Conservation (phyloP, 306 rosid species). For the Gastrolobium villosum region DNA sequence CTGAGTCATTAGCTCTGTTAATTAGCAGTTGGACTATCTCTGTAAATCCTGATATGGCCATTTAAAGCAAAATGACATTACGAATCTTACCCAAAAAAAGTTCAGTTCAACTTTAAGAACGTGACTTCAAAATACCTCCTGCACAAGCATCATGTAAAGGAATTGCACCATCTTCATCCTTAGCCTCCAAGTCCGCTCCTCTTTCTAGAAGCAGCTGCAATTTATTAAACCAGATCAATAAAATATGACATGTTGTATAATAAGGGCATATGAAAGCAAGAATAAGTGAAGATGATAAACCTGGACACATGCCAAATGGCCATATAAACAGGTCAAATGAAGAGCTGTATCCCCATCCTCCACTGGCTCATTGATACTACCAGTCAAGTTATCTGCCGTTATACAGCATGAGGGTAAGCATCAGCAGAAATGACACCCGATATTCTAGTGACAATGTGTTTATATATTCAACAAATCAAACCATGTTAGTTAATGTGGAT, state of each 20-base stretch:
- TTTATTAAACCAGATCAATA: constrained; percentile 34
- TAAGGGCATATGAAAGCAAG: neutral
- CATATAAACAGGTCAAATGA: constrained; percentile 91
- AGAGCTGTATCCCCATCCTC: constrained; percentile 97
- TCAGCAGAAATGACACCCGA: constrained; percentile 34
- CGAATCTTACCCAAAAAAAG: neutral
- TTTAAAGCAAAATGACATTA: constrained; percentile 12
- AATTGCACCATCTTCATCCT: constrained; percentile 90
- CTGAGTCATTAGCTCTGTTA: constrained; percentile 60
- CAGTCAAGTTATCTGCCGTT: constrained; percentile 71
- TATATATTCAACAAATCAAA: constrained; percentile 3
- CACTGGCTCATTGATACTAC: constrained; percentile 85
- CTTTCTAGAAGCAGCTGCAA: constrained; percentile 86
- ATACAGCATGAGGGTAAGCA: constrained; percentile 32
- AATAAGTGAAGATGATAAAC: constrained; percentile 47
- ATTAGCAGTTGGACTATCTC: constrained; percentile 83
- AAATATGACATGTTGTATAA: neutral
- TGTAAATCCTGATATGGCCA: constrained; percentile 63
- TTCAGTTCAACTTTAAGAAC: neutral
- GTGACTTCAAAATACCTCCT: constrained; percentile 66
- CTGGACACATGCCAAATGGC: constrained; percentile 78
- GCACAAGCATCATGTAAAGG: constrained; percentile 98
- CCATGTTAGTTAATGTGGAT: neutral
- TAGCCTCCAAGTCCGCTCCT: constrained; percentile 79
- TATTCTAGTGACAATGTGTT: constrained; percentile 12